phyloP scores from a whole-genome alignment of 2,329 filamentous ascomycete species.

The Colletotrichum shisoi region DNA sequence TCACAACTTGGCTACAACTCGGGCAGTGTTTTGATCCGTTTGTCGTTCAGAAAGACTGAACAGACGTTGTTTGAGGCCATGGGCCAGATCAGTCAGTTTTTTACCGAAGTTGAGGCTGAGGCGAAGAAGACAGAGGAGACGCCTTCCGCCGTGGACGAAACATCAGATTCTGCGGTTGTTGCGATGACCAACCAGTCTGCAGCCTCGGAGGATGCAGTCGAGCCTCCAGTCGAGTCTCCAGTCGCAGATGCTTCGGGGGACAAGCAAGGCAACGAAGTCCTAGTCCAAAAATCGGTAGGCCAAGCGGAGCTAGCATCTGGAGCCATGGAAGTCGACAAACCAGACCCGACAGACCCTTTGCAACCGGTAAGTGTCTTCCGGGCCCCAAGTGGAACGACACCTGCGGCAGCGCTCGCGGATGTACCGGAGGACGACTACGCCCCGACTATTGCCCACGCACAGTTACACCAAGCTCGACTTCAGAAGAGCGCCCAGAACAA shows the following conservation, averaged over 20 bases:
- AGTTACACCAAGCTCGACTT: slow-evolving; percentile 75
- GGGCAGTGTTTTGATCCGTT: slow-evolving; percentile 78
- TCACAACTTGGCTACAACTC: slow-evolving; percentile 86
- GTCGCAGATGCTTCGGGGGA: background rate
- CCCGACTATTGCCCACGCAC: slow-evolving; percentile 78
- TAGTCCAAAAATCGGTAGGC: background rate
- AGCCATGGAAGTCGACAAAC: slow-evolving; percentile 45
- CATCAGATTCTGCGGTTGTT: slow-evolving; percentile 36
- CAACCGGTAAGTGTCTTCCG: slow-evolving; percentile 75
- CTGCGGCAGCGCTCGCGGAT: slow-evolving; percentile 73
- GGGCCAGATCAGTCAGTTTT: slow-evolving; percentile 78
- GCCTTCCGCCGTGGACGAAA: slow-evolving; percentile 23
- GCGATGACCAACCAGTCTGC: slow-evolving; percentile 28
- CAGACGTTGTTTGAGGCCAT: slow-evolving; percentile 86
- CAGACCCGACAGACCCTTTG: slow-evolving; percentile 47
- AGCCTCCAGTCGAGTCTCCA: background rate
- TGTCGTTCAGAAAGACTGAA: slow-evolving; percentile 79
- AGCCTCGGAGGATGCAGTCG: slow-evolving; percentile 8
- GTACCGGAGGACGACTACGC: slow-evolving; percentile 79
- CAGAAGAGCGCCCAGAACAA: slow-evolving; percentile 71
- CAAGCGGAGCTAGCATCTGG: slow-evolving; percentile 33
- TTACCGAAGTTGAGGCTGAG: slow-evolving; percentile 60
- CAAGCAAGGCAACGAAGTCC: background rate
- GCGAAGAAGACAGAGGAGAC: slow-evolving; percentile 39
- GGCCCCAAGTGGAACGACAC: slow-evolving; percentile 76